Conservation (phyloP, 257 asterid genomes). For the Nicotiana benthamiana region DNA sequence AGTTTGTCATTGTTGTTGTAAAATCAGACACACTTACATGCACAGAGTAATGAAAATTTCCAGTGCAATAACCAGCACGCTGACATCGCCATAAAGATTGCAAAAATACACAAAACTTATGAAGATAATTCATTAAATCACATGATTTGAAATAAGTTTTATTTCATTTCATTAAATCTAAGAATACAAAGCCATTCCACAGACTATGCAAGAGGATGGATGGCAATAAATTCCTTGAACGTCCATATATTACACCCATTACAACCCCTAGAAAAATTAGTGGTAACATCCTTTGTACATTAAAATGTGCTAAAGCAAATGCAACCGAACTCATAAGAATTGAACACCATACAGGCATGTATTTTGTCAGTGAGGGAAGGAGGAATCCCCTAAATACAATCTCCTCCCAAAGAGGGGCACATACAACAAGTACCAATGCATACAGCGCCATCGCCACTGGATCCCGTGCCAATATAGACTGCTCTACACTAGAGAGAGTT, state of each 20-base stretch:
- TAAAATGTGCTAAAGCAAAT: slow-evolving; percentile 89
- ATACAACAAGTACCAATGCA: slow-evolving; percentile 74
- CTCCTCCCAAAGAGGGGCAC: slow-evolving; percentile 98
- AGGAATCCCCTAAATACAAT: slow-evolving; percentile 89
- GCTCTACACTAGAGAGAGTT: slow-evolving; percentile 81
- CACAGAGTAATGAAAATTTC: background rate
- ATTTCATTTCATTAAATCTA: slow-evolving; percentile 70
- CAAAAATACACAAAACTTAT: background rate
- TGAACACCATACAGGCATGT: slow-evolving; percentile 96
- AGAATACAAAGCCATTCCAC: slow-evolving; percentile 94
- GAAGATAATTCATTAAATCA: background rate
- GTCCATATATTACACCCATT: slow-evolving; percentile 78
- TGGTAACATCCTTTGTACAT: slow-evolving; percentile 91
- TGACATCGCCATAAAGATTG: background rate
- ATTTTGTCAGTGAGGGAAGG: slow-evolving; percentile 82
- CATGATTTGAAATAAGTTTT: background rate
- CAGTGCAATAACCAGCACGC: background rate
- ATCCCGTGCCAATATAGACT: slow-evolving; percentile 80
- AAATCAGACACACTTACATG: background rate
- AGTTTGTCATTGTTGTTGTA: too few relatives aligned
- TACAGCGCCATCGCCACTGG: slow-evolving; percentile 87
- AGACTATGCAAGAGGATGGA: slow-evolving; percentile 85
- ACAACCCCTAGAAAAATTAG: slow-evolving; percentile 85
- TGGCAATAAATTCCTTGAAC: slow-evolving; percentile 82
- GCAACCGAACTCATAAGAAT: slow-evolving; percentile 75